Percentiles rank a stretch among this genome's conserved stretches.
Conservation (phyloP, 306 rosid species). For the Luffa acutangula region DNA sequence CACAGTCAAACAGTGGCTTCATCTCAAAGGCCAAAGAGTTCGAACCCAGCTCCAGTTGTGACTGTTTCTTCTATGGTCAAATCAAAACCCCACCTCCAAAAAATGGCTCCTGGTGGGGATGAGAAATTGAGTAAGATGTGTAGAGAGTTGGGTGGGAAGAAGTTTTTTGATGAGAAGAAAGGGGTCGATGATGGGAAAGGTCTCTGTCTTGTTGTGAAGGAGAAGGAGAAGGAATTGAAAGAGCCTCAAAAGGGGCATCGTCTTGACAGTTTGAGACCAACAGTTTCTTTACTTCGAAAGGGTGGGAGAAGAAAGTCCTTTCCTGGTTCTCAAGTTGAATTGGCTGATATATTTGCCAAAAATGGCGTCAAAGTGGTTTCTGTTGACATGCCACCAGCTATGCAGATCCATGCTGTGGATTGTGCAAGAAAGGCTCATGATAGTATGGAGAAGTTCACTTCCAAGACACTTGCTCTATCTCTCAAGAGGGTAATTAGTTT, state of each 20-base stretch:
- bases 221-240: constrained; percentile 18
- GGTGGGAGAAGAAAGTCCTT: constrained; percentile 62
- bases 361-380: constrained; percentile 72
- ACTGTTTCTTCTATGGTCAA: constrained; percentile 38
- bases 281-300: constrained; percentile 24
- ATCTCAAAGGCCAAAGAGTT: constrained; percentile 18
- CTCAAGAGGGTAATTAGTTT: constrained; percentile 59
- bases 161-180: constrained; percentile 17
- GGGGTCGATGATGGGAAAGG: neutral
- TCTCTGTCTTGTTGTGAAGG: constrained; percentile 17
- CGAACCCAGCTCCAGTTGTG: constrained; percentile 17
- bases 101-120: constrained; percentile 3
- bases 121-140: constrained; percentile 20
- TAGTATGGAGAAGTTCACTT: constrained; percentile 87
- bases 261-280: constrained; percentile 18
- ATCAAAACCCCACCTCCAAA: constrained; percentile 14
- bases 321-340: constrained; percentile 40
- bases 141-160: constrained; percentile 30
- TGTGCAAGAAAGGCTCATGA: constrained; percentile 70
- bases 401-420: constrained; percentile 97
- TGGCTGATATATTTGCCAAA: constrained; percentile 53
- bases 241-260: constrained; percentile 2
- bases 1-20: neutral
- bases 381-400: constrained; percentile 91
- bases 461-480: constrained; percentile 75